Evolutionary conservation across 2,329 filamentous ascomycete species (phyloP).

Genomic region (Sclerotinia borealis): DNA sequence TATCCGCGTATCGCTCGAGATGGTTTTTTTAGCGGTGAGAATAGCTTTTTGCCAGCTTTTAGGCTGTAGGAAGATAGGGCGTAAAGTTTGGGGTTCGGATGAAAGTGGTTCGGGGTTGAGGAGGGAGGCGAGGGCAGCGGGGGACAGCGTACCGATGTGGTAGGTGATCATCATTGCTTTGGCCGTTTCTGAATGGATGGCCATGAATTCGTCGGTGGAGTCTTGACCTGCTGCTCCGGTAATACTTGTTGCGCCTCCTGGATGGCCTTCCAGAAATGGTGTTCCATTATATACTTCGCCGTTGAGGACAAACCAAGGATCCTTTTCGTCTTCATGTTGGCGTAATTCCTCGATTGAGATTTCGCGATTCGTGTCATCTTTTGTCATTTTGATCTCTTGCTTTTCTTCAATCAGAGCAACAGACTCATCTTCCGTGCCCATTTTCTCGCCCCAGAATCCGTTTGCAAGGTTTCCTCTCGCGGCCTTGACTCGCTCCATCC

Average conservation of each 20-base stretch:
- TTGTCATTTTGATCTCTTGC: slow-evolving; percentile 72
- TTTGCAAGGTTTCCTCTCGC: slow-evolving; percentile 73
- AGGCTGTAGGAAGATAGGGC: slow-evolving; percentile 63
- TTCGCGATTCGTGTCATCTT: slow-evolving; percentile 53
- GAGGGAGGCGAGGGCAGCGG: slow-evolving; percentile 42
- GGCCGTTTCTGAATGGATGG: slow-evolving; percentile 90
- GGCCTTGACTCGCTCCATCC: slow-evolving; percentile 91
- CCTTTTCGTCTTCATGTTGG: slow-evolving; percentile 55
- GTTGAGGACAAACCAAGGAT: slow-evolving; percentile 83
- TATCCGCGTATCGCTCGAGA: slow-evolving; percentile 74
- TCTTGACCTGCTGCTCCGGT: slow-evolving; percentile 76
- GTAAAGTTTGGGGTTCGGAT: slow-evolving; percentile 38
- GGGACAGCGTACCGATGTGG: slow-evolving; percentile 73
- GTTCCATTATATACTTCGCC: slow-evolving; percentile 88
- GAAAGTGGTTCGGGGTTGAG: slow-evolving; percentile 29
- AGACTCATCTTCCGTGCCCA: slow-evolving; percentile 45
- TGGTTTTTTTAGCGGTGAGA: slow-evolving; percentile 58
- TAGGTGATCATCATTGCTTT: slow-evolving; percentile 84
- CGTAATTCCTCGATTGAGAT: slow-evolving; percentile 69
- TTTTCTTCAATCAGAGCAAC: slow-evolving; percentile 43
- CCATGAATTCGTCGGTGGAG: slow-evolving; percentile 81
- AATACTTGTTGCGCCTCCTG: slow-evolving; percentile 82
- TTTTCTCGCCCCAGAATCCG: slow-evolving; percentile 75
- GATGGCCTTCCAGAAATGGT: slow-evolving; percentile 71
- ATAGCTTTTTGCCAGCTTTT: slow-evolving; percentile 68